phyloP scores from a whole-genome alignment of 805 yeast species.

The Cyberlindnera maclurae region DNA sequence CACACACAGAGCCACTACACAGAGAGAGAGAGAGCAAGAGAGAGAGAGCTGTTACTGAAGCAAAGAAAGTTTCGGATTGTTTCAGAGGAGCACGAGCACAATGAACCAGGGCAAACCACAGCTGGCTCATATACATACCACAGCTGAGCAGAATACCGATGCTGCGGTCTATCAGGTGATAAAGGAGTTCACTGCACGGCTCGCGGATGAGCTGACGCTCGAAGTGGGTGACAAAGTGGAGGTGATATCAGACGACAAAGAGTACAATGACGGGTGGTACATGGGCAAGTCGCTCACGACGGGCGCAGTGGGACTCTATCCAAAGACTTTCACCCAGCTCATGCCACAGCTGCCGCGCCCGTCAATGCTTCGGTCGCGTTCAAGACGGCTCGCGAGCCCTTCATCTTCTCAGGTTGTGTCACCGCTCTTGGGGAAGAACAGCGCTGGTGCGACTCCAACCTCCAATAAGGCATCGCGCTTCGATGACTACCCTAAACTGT shows the following conservation, averaged over 20 bases:
- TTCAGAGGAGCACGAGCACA: not conserved
- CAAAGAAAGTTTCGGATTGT: too few relatives aligned
- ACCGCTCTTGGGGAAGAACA: slow-evolving; percentile 13
- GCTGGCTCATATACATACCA: slow-evolving; percentile 10
- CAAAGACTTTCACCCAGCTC: slow-evolving; percentile 76
- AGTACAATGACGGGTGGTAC: slow-evolving; percentile 96
- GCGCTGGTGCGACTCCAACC: slow-evolving; percentile 10
- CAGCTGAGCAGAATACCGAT: slow-evolving; percentile 17
- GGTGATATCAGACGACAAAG: slow-evolving; percentile 87
- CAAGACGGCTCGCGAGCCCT: slow-evolving; percentile 41
- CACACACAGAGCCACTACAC: too few relatives aligned
- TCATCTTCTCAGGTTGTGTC: slow-evolving; percentile 8
- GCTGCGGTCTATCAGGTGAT: slow-evolving; percentile 48
- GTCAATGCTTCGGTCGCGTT: slow-evolving; percentile 47
- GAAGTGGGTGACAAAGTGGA: slow-evolving; percentile 80
- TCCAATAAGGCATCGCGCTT: slow-evolving; percentile 9
- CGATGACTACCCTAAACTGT: slow-evolving; percentile 4
- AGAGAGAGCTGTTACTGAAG: too few relatives aligned
- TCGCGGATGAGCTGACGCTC: slow-evolving; percentile 84
- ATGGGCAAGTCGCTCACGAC: slow-evolving; percentile 76
- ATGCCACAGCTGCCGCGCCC: slow-evolving; percentile 33
- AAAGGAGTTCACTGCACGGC: slow-evolving; percentile 79
- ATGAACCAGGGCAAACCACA: slow-evolving; percentile 2
- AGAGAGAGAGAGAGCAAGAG: too few relatives aligned
- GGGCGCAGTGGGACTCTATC: slow-evolving; percentile 79